A percentile compares a stretch with the other conserved stretches of the same genome.
phyloP scores from a whole-genome alignment of 164 flowering plant species.

The Kalanchoe fedtschenkoi region DNA sequence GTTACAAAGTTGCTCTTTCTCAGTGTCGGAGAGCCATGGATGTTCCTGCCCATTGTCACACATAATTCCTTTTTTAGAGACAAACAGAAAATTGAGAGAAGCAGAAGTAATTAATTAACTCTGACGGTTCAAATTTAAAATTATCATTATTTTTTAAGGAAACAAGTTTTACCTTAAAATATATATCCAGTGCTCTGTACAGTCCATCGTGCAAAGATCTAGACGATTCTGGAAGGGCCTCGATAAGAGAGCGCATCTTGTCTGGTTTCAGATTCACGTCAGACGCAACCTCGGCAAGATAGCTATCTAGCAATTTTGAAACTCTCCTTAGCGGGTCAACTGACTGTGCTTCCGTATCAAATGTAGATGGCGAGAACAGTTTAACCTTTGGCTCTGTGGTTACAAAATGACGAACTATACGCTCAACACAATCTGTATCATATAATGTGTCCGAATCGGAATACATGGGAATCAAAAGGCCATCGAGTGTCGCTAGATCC shows the following conservation, averaged over 20 bases:
- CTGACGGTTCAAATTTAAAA: background rate
- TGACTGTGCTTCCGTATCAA: conserved; percentile 42
- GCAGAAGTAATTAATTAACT: background rate
- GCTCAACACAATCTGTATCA: conserved; percentile 61
- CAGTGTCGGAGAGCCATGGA: conserved; percentile 73
- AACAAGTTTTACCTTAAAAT: conserved; percentile 52
- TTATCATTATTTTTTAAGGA: background rate
- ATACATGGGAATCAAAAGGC: conserved; percentile 73
- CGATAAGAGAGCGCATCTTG: conserved; percentile 63
- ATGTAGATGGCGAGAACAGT: conserved; percentile 51
- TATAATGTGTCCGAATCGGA: conserved; percentile 82
- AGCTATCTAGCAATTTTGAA: conserved; percentile 63
- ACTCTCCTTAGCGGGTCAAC: conserved; percentile 48
- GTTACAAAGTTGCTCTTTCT: conserved; percentile 68
- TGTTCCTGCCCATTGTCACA: conserved; percentile 53
- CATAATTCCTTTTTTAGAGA: conserved; percentile 3
- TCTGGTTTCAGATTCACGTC: conserved; percentile 81
- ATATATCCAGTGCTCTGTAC: conserved; percentile 88
- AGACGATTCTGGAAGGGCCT: conserved; percentile 71
- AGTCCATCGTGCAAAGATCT: conserved; percentile 86
- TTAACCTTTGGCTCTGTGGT: conserved; percentile 34
- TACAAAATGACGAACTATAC: conserved; percentile 56
- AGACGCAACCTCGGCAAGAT: conserved; percentile 86
- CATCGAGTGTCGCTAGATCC: conserved; percentile 66
- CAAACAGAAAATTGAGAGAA: background rate